Conservation (phyloP, 1,284 basidiomycete genomes). For the Heliocybe sulcata region DNA sequence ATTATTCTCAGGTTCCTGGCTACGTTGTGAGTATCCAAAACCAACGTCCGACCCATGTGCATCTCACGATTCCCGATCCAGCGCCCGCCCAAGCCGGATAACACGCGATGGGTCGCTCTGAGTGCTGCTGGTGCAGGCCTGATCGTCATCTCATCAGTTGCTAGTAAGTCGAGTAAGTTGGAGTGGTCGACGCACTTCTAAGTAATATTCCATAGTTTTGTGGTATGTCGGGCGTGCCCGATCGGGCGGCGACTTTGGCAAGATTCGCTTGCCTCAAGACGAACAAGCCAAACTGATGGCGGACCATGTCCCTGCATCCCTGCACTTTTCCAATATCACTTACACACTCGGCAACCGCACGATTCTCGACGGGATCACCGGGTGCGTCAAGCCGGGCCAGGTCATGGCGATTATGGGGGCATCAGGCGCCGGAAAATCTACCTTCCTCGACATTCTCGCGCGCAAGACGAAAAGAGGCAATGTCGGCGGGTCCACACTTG, state of each 20-base stretch:
- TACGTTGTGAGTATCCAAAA: constrained; percentile 53
- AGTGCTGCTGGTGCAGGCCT: constrained; percentile 77
- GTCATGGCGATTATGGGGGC: constrained; percentile 95
- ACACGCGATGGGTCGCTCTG: constrained; percentile 75
- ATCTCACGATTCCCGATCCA: constrained; percentile 19
- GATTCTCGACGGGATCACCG: constrained; percentile 78
- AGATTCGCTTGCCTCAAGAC: constrained; percentile 73
- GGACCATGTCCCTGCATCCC: constrained; percentile 87
- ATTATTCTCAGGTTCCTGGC: constrained; percentile 91
- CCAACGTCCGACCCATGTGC: neutral
- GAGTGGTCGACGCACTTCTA: neutral
- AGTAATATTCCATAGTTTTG: constrained; percentile 41
- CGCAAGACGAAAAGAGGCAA: constrained; percentile 80
- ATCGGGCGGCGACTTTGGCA: constrained; percentile 57
- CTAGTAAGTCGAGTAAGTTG: constrained; percentile 26
- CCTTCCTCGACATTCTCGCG: constrained; percentile 93
- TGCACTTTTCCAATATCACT: constrained; percentile 83
- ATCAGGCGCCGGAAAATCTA: constrained; percentile 95
- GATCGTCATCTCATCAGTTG: constrained; percentile 51
- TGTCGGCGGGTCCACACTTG: constrained; percentile 70
- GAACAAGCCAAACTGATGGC: constrained; percentile 84
- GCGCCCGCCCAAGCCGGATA: constrained; percentile 75
- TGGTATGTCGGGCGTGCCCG: constrained; percentile 84
- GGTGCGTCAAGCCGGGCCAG: constrained; percentile 81
- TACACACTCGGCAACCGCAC: constrained; percentile 69